Evolutionary conservation across 805 yeast genomes (phyloP).

Genomic region (Yamadazyma ubonensis): DNA sequence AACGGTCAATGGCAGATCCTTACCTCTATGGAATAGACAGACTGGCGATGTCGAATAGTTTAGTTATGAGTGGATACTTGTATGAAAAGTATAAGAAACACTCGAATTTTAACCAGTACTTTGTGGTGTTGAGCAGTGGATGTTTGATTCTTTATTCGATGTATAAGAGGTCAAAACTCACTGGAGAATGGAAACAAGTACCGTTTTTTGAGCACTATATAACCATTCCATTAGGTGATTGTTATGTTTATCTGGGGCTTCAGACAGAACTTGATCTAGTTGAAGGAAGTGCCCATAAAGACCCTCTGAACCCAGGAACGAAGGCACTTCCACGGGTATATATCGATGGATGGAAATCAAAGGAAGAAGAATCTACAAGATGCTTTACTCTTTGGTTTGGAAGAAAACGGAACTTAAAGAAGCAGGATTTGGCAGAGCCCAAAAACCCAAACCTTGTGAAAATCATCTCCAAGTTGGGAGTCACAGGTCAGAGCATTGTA

Average conservation of each 20-base stretch:
- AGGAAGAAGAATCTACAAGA: slow-evolving; percentile 71
- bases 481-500: slow-evolving; percentile 64
- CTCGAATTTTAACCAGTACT: slow-evolving; percentile 59
- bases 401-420: slow-evolving; percentile 48
- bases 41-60: slow-evolving; percentile 55
- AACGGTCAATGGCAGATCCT: slow-evolving; percentile 52
- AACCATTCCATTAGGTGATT: slow-evolving; percentile 60
- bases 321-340: slow-evolving; percentile 69
- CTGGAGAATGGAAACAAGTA: slow-evolving; percentile 45
- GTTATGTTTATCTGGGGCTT: slow-evolving; percentile 76
- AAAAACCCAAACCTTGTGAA: slow-evolving; percentile 45
- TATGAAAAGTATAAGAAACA: slow-evolving; percentile 72
- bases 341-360: slow-evolving; percentile 79
- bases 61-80: slow-evolving; percentile 64
- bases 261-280: slow-evolving; percentile 58
- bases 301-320: slow-evolving; percentile 52
- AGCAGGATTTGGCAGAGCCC: slow-evolving; percentile 13
- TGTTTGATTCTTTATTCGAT: slow-evolving; percentile 57
- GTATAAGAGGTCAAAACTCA: slow-evolving; percentile 45
- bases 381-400: slow-evolving; percentile 88
- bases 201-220: slow-evolving; percentile 52
- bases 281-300: slow-evolving; percentile 43
- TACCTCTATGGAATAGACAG: slow-evolving; percentile 54
- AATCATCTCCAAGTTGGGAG: slow-evolving; percentile 56
- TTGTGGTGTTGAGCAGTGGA: slow-evolving; percentile 70